These are phyloP conservation scores for Cutaneotrichosporon sp. DNA, from an alignment of 1,284 basidiomycete genomes.

Conservation along the genomic window DNA sequence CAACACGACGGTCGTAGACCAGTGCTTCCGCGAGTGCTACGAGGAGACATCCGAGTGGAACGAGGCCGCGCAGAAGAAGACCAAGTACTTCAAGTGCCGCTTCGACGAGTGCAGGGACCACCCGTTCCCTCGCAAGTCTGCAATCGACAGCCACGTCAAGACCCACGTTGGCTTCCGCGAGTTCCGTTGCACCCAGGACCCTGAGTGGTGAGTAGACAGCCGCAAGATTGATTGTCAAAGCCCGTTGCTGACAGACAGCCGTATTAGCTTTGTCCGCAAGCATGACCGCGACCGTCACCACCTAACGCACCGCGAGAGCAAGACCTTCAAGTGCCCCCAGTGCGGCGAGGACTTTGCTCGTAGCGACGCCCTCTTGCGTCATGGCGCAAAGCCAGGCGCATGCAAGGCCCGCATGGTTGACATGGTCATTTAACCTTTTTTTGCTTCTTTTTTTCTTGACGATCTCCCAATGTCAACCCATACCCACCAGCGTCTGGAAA, in stretches of 20 bases:
- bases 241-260: slow-evolving; percentile 10
- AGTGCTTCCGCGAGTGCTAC: slow-evolving; percentile 30
- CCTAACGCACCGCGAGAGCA: slow-evolving; percentile 25
- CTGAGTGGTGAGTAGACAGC: slow-evolving; percentile 20
- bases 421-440: background rate
- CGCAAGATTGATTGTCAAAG: too few species aligned
- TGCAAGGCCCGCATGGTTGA: slow-evolving; percentile 22
- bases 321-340: slow-evolving; percentile 25
- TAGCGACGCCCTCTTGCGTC: slow-evolving; percentile 27
- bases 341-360: slow-evolving; percentile 29
- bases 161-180: slow-evolving; percentile 27
- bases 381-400: slow-evolving; percentile 28
- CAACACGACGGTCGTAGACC: slow-evolving; percentile 21
- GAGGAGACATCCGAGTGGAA: slow-evolving; percentile 23
- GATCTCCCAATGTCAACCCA: background rate
- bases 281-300: slow-evolving; percentile 29
- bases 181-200: slow-evolving; percentile 26
- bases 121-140: slow-evolving; percentile 27
- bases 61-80: slow-evolving; percentile 26
- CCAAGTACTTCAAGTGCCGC: slow-evolving; percentile 29
- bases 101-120: slow-evolving; percentile 27
- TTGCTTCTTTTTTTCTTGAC: background rate
- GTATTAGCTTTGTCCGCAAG: slow-evolving; percentile 27
- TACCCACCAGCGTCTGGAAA: background rate
- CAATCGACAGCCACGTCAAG: slow-evolving; percentile 27